A percentile compares a stretch with the other conserved stretches of the same genome.
phyloP scores from a whole-genome alignment of 108 stramenopile species.

The Cylindrotheca closterium region DNA sequence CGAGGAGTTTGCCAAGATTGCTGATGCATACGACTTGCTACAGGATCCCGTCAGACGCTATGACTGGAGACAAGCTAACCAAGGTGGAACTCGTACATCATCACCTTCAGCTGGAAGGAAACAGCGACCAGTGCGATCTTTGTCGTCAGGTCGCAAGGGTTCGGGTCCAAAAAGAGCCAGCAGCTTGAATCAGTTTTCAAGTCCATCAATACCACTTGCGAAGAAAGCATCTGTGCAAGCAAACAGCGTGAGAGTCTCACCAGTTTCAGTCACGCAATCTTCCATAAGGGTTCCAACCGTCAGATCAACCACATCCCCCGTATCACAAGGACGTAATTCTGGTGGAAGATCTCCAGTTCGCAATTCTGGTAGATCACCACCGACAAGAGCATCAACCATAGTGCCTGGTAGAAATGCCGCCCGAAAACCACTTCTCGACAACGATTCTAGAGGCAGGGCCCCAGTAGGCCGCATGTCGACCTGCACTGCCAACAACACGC shows the following conservation, averaged over 20 bases:
- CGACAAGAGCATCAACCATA: background rate
- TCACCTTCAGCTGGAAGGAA: too few species aligned
- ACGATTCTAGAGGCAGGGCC: too few species aligned
- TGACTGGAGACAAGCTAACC: conserved; percentile 36
- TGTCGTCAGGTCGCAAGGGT: too few species aligned
- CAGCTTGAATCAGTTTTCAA: background rate
- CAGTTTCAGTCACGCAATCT: too few species aligned
- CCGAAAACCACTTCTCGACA: too few species aligned
- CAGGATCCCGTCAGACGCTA: conserved; percentile 49
- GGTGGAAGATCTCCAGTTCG: background rate
- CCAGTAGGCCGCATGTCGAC: background rate
- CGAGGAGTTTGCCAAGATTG: conserved; percentile 63
- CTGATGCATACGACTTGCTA: conserved; percentile 77
- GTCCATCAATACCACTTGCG: background rate
- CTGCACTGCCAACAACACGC: too few species aligned
- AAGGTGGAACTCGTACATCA: too few species aligned
- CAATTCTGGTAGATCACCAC: background rate
- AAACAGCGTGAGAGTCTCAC: too few species aligned
- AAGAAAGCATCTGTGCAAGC: too few species aligned
- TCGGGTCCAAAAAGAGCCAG: background rate
- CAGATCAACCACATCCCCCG: background rate
- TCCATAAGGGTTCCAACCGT: background rate
- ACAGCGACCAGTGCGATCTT: too few species aligned
- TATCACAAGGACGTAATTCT: background rate
- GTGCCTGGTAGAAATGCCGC: too few species aligned